phyloP scores from a whole-genome alignment of 2,329 filamentous ascomycete genomes.

The Rhinocladiella mackenziei region DNA sequence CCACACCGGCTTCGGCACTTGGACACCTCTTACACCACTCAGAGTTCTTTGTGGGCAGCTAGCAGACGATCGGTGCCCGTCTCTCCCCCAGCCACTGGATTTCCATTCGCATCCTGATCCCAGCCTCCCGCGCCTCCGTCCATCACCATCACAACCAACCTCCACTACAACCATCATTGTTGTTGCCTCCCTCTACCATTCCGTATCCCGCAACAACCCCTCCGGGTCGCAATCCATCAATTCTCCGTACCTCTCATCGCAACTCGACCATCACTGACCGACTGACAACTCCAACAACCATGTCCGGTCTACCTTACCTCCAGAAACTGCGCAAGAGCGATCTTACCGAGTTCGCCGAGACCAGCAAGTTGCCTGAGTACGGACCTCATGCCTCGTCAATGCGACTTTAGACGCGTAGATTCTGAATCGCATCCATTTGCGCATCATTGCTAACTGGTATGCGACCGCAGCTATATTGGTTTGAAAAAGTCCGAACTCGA shows the following conservation, averaged over 20 bases:
- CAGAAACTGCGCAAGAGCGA: constrained; percentile 78
- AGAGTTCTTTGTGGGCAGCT: too few relatives aligned
- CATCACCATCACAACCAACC: background rate
- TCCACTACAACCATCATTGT: constrained; percentile 3
- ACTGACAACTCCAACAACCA: constrained; percentile 39
- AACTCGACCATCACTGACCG: background rate
- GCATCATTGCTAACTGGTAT: constrained; percentile 24
- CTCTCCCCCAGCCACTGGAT: constrained; percentile 20
- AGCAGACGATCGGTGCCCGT: background rate
- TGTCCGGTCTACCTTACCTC: constrained; percentile 68
- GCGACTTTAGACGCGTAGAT: constrained; percentile 15
- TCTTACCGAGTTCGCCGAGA: constrained; percentile 68
- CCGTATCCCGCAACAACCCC: constrained; percentile 5
- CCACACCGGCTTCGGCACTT: background rate
- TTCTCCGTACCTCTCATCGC: constrained; percentile 2
- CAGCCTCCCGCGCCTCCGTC: constrained; percentile 16
- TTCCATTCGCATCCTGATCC: constrained; percentile 7
- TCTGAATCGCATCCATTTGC: constrained; percentile 9
- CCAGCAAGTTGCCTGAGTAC: constrained; percentile 57
- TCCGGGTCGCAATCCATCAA: constrained; percentile 6
- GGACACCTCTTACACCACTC: too few relatives aligned
- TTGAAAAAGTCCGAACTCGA: constrained; percentile 52
- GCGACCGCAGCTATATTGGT: constrained; percentile 26
- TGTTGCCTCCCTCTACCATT: constrained; percentile 7
- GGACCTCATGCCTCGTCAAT: constrained; percentile 34